Conservation (phyloP, 1,284 basidiomycete species). For the Cerioporus squamosus region DNA sequence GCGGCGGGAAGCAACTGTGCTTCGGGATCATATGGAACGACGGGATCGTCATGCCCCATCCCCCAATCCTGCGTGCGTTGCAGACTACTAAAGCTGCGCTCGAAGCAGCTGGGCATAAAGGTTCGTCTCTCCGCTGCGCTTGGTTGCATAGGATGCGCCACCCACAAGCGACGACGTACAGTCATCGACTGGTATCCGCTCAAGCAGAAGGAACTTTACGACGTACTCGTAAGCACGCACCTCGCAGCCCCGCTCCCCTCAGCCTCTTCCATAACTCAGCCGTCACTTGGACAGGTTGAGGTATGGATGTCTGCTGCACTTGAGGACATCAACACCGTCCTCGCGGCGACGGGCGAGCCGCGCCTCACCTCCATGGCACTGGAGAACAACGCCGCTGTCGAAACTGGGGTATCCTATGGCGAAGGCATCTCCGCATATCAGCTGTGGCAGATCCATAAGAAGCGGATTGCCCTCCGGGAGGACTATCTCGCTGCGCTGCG, state of each 20-base stretch:
- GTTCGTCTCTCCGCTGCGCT: slow-evolving; percentile 16
- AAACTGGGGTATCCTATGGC: slow-evolving; percentile 22
- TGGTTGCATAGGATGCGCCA: slow-evolving; percentile 40
- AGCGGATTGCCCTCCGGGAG: slow-evolving; percentile 47
- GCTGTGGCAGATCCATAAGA: slow-evolving; percentile 61
- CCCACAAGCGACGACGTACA: slow-evolving; percentile 31
- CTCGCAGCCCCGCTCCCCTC: slow-evolving; percentile 34
- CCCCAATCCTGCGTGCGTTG: slow-evolving; percentile 53
- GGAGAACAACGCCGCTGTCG: slow-evolving; percentile 26
- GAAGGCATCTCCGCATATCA: slow-evolving; percentile 44
- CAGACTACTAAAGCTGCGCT: slow-evolving; percentile 48
- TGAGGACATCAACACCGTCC: slow-evolving; percentile 48
- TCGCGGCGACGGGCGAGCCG: slow-evolving; percentile 29
- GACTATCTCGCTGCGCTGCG: slow-evolving; percentile 63
- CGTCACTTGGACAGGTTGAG: not conserved
- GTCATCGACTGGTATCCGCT: slow-evolving; percentile 44
- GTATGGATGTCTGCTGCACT: slow-evolving; percentile 27
- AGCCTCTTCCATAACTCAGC: not conserved
- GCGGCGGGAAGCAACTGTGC: slow-evolving; percentile 43
- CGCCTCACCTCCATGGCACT: slow-evolving; percentile 43
- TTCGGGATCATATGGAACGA: slow-evolving; percentile 50
- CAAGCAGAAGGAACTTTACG: slow-evolving; percentile 53
- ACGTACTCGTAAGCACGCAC: slow-evolving; percentile 52
- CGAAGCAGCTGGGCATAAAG: slow-evolving; percentile 50
- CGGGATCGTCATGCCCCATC: slow-evolving; percentile 49